phyloP scores from a whole-genome alignment of 179 eudicot genomes.

The Heliamphora pulchella region DNA sequence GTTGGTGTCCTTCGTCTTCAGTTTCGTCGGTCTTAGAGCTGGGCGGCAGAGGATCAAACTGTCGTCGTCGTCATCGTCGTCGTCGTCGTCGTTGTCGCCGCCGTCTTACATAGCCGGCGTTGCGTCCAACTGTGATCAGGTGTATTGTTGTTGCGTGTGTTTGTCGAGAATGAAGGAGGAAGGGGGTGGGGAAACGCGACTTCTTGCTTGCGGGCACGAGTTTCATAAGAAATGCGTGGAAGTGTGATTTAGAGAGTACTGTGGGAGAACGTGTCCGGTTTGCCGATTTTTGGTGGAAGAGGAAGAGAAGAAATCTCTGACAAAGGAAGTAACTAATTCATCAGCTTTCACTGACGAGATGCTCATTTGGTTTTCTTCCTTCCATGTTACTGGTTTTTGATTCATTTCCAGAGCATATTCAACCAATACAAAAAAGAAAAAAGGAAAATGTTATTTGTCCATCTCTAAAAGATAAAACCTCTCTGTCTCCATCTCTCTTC shows the following conservation, averaged over 20 bases:
- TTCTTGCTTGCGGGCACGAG: conserved; percentile 46
- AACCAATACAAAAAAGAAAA: too few relatives aligned
- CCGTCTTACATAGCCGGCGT: not conserved
- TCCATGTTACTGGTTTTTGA: conserved; percentile 49
- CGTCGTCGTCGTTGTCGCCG: not conserved
- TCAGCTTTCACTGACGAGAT: conserved; percentile 40
- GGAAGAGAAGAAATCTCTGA: conserved; percentile 13
- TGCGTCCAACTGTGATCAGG: too few relatives aligned
- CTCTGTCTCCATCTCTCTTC: too few relatives aligned
- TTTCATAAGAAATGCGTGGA: conserved; percentile 40
- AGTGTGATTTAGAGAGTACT: conserved; percentile 28
- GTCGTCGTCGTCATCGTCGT: not conserved
- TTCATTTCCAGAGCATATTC: too few relatives aligned
- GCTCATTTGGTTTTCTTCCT: conserved; percentile 59
- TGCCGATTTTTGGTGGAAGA: conserved; percentile 41
- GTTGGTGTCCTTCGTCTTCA: conserved; percentile 18
- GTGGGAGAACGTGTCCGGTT: conserved; percentile 42
- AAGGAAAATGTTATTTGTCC: too few relatives aligned
- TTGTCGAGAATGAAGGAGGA: conserved; percentile 27
- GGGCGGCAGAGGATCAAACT: not conserved
- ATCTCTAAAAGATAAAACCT: too few relatives aligned
- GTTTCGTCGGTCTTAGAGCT: conserved; percentile 4
- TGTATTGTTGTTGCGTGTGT: conserved; percentile 33
- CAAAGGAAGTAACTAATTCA: conserved; percentile 4
- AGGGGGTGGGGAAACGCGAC: conserved; percentile 15